Evolutionary conservation across 2,329 filamentous ascomycete genomes (phyloP).

Genomic region (Clarireedia monteithiana): DNA sequence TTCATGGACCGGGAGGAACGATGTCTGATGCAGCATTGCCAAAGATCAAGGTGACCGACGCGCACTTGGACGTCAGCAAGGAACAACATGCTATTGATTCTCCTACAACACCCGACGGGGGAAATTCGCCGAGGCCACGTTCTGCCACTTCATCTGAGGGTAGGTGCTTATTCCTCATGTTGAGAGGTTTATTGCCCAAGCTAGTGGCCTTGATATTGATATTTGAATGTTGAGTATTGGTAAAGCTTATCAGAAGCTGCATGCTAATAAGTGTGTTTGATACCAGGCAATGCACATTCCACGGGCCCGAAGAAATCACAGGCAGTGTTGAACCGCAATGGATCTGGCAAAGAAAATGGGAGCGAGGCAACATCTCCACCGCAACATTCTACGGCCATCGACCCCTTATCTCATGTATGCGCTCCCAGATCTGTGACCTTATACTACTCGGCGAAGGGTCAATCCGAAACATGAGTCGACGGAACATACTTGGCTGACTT

Average conservation of each 20-base stretch:
- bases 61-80: slow-evolving; percentile 17
- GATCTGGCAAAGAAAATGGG: slow-evolving; percentile 18
- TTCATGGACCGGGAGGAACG: slow-evolving; percentile 20
- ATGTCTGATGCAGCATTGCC: slow-evolving; percentile 27
- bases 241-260: background rate
- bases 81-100: slow-evolving; percentile 19
- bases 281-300: slow-evolving; percentile 19
- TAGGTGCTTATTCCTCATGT: slow-evolving; percentile 9
- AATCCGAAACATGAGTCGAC: background rate
- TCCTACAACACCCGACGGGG: slow-evolving; percentile 24
- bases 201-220: background rate
- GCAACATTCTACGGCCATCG: slow-evolving; percentile 40
- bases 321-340: slow-evolving; percentile 22
- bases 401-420: slow-evolving; percentile 59
- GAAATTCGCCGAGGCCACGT: slow-evolving; percentile 20
- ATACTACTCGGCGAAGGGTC: background rate
- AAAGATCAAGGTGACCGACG: slow-evolving; percentile 26
- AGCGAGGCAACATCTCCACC: slow-evolving; percentile 14
- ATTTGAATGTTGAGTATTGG: background rate
- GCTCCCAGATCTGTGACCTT: slow-evolving; percentile 22
- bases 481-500: slow-evolving; percentile 15
- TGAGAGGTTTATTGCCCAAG: background rate
- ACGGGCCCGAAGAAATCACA: slow-evolving; percentile 23
- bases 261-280: background rate
- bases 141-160: slow-evolving; percentile 28